These are phyloP conservation scores for Plasmodium chabaudi DNA, from an alignment of 169 alveolate species.

Conservation along the genomic window DNA sequence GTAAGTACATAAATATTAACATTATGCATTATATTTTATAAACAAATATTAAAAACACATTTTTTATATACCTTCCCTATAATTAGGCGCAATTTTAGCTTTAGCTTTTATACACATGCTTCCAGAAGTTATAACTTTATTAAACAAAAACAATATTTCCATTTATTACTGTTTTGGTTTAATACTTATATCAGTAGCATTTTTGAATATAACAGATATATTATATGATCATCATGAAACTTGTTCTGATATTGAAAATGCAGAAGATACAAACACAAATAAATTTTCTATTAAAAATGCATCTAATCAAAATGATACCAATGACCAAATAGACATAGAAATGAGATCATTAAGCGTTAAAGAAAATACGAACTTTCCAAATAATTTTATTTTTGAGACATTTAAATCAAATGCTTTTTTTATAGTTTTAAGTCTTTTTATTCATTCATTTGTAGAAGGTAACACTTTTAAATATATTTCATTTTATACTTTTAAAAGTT, in stretches of 20 bases:
- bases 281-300: slow-evolving; percentile 15
- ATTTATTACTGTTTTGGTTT: slow-evolving; percentile 41
- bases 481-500: too few species aligned
- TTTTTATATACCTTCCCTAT: neutral
- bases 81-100: slow-evolving; percentile 70
- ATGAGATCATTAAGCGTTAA: slow-evolving; percentile 17
- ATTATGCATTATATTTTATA: slow-evolving; percentile 22
- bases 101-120: slow-evolving; percentile 72
- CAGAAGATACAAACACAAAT: slow-evolving; percentile 24
- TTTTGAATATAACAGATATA: slow-evolving; percentile 73
- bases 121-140: slow-evolving; percentile 63
- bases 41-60: slow-evolving; percentile 3
- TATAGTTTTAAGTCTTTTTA: slow-evolving; percentile 73
- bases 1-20: slow-evolving; percentile 40
- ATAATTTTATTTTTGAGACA: slow-evolving; percentile 28
- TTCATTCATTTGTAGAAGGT: slow-evolving; percentile 73
- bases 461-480: slow-evolving; percentile 5
- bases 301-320: slow-evolving; percentile 15
- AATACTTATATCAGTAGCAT: slow-evolving; percentile 68
- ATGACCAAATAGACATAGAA: slow-evolving; percentile 36
- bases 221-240: slow-evolving; percentile 52
- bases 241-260: slow-evolving; percentile 40
- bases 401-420: slow-evolving; percentile 63
- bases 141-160: slow-evolving; percentile 48
- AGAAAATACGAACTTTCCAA: slow-evolving; percentile 11